Percentiles rank a stretch among this genome's conserved stretches.
Evolutionary conservation across 2,329 filamentous ascomycete species (phyloP).

Genomic region (Trichothecium sympodiale): DNA sequence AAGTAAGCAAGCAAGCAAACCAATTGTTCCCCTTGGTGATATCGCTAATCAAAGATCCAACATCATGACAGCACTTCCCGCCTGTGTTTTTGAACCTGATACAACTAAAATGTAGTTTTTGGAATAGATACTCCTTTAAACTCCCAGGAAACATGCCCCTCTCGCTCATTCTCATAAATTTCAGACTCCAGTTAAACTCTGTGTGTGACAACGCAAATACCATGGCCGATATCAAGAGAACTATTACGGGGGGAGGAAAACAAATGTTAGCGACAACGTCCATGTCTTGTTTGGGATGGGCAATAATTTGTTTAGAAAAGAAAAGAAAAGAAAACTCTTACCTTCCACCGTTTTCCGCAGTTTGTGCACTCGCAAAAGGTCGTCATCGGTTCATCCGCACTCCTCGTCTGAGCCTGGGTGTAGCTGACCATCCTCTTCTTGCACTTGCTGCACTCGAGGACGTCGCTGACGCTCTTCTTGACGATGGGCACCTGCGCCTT

Average conservation of each 20-base stretch:
- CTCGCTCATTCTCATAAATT: no score
- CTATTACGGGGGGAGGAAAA: background rate
- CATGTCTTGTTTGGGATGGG: background rate
- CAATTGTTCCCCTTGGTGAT: no score
- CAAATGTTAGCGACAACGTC: background rate
- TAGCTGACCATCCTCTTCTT: slow-evolving; percentile 92
- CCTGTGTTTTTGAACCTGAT: no score
- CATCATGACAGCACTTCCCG: no score
- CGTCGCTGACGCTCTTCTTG: slow-evolving; percentile 81
- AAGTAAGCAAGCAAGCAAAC: no score
- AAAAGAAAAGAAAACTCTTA: slow-evolving; percentile 22
- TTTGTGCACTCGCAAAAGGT: slow-evolving; percentile 63
- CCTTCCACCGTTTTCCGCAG: slow-evolving; percentile 64
- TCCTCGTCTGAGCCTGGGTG: slow-evolving; percentile 88
- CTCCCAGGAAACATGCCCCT: no score
- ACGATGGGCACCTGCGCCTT: slow-evolving; percentile 90
- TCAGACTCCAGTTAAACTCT: no score
- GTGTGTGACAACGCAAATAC: no score
- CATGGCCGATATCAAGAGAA: slow-evolving; percentile 1
- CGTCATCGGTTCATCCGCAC: slow-evolving; percentile 87
- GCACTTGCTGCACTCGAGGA: slow-evolving; percentile 83
- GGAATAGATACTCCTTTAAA: no score
- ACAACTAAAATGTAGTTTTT: no score
- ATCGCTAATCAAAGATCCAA: no score
- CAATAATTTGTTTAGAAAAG: background rate